Evolutionary conservation across 345 rosid species (phyloP).

Genomic region (Draba incana): DNA sequence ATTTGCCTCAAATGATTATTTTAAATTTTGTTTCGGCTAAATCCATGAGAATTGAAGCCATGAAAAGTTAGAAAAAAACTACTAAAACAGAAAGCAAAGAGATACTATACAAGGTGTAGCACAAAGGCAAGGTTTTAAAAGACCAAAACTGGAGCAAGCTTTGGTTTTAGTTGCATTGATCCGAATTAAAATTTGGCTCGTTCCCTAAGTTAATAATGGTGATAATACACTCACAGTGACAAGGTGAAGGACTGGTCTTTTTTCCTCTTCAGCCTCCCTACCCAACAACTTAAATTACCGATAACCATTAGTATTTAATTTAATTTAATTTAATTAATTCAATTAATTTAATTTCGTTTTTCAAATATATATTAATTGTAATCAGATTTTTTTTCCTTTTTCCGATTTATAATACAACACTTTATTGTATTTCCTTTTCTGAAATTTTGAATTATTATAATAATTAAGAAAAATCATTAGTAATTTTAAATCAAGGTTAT

Average conservation of each 20-base stretch:
- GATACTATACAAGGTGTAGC: constrained; percentile 22
- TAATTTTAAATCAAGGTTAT: no score
- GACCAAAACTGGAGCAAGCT: background rate
- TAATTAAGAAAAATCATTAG: no score
- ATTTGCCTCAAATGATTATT: no score
- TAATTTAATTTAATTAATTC: no score
- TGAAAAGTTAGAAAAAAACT: background rate
- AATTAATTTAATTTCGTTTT: no score
- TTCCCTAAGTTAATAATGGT: constrained; percentile 29
- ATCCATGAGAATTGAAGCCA: background rate
- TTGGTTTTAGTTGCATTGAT: constrained; percentile 24
- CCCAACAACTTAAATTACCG: constrained; percentile 4
- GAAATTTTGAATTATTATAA: no score
- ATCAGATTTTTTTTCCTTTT: no score
- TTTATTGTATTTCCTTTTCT: no score
- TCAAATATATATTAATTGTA: no score
- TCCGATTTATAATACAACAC: no score
- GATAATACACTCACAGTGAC: constrained; percentile 27
- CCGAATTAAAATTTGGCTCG: constrained; percentile 13
- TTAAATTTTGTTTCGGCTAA: background rate
- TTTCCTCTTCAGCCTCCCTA: constrained; percentile 13
- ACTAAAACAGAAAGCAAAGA: background rate
- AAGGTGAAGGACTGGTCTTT: background rate
- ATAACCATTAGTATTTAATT: background rate
- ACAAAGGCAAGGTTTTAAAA: constrained; percentile 9